phyloP scores from a whole-genome alignment of 2,329 filamentous ascomycete species.

The Graphiopsis chlorocephala region DNA sequence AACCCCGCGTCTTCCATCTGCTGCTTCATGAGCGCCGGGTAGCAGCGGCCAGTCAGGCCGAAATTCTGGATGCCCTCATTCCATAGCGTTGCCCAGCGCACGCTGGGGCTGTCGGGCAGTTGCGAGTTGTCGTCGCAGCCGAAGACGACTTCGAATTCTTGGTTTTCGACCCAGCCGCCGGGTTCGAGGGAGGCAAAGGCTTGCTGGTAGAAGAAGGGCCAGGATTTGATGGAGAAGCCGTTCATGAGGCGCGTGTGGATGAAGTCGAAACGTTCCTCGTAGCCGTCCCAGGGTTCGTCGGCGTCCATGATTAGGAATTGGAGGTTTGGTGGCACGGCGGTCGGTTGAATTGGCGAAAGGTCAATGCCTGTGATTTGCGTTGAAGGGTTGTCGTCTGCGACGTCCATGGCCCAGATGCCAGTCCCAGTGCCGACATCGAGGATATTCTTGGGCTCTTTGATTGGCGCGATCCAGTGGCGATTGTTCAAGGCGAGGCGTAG shows the following conservation, averaged over 20 bases:
- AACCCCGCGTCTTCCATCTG: constrained; percentile 36
- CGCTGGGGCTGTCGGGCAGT: constrained; percentile 23
- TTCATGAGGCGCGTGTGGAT: constrained; percentile 30
- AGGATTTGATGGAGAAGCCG: constrained; percentile 29
- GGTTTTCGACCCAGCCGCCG: constrained; percentile 41
- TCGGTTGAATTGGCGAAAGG: constrained; percentile 30
- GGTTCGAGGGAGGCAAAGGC: constrained; percentile 28
- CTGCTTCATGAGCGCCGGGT: constrained; percentile 33
- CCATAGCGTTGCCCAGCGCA: constrained; percentile 26
- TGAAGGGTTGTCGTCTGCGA: constrained; percentile 27
- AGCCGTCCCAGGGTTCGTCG: constrained; percentile 23
- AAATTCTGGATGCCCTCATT: constrained; percentile 25
- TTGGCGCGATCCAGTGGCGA: constrained; percentile 19
- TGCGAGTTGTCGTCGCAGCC: constrained; percentile 34
- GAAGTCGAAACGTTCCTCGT: constrained; percentile 29
- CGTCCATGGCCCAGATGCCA: constrained; percentile 36
- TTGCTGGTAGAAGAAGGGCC: constrained; percentile 28
- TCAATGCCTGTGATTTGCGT: constrained; percentile 27
- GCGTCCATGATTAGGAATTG: constrained; percentile 27
- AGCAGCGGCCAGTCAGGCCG: constrained; percentile 25
- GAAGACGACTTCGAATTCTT: constrained; percentile 34
- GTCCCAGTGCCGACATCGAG: constrained; percentile 26
- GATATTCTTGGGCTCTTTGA: constrained; percentile 17
- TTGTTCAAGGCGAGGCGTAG: constrained; percentile 19
- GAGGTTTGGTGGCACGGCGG: constrained; percentile 26